Evolutionary conservation across 805 yeast genomes (phyloP), one percentile per base, ranked within the genome.

Genomic region (Saturnispora saitoi): DNA sequence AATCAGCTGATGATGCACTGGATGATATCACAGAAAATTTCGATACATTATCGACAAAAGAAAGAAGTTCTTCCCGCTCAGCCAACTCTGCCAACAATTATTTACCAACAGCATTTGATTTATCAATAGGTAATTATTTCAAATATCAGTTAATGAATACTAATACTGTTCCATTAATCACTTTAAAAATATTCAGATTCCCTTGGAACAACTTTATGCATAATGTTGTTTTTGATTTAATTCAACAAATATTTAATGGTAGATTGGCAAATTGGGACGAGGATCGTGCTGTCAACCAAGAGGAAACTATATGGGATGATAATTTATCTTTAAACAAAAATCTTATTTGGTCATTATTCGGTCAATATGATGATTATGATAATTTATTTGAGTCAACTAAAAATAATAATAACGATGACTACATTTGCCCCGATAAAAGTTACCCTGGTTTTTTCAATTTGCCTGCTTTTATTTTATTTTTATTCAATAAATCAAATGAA

Each of bases 171-270:
- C 70, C 78, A 12, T 71, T 75, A 24, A 78, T 89, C 5, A 70
- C 89, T 5, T 63, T 73, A 26, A 80, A 85, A 70, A 80, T 93
- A 57, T 78, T 88, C 56, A 70, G 76, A 53, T 88, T 82, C 65
- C 96, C 98, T 6, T 93, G 98, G 98, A 93, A 93, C 64, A 93
- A 93, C 62, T 93, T 93, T 61, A 76, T 93, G 71, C 99, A 93
- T 66, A 93, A 91, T 60, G 99, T 93, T 50, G 96, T 93, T 8
- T 93, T 91, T 71, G 99, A 93, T 67, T 79, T 93, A 53, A 83
- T 93, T 30, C 99, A 93, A 65, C 99, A 93, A 64, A 80, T 93
- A 17, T 77, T 93, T 63, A 89, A 88, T 64, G 98, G 58, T 10
- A 56, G 59, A 2, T 76, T 83, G 73, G 48, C 48, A 2, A 66